These are phyloP conservation scores for Incumbomyces lentus DNA, from an alignment of 2,329 filamentous ascomycete genomes.

Conservation along the genomic window DNA sequence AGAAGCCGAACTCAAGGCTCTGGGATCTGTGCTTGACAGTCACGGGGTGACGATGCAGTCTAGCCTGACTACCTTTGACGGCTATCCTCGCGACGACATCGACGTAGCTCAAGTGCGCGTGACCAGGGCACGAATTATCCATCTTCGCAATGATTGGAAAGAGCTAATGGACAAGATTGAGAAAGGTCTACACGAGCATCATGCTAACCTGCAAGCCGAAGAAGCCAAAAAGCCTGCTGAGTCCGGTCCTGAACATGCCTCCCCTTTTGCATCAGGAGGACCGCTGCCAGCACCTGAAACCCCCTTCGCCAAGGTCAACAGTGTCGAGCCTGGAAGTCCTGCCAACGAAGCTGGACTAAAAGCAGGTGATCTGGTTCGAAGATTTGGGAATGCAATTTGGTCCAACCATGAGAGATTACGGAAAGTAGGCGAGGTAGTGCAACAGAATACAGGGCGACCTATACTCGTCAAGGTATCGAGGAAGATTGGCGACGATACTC, in stretches of 20 bases:
- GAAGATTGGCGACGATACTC: constrained; percentile 15
- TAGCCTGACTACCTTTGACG: constrained; percentile 73
- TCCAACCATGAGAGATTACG: constrained; percentile 76
- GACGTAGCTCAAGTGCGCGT: constrained; percentile 93
- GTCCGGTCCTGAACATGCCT: constrained; percentile 13
- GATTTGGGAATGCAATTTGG: constrained; percentile 74
- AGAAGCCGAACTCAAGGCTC: constrained; percentile 75
- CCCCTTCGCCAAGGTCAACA: constrained; percentile 85
- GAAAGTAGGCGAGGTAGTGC: constrained; percentile 81
- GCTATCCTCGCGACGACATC: constrained; percentile 84
- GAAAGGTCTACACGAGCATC: constrained; percentile 76
- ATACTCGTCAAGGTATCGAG: constrained; percentile 15
- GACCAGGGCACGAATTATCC: constrained; percentile 81
- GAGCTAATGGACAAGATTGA: constrained; percentile 75
- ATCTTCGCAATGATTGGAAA: constrained; percentile 87
- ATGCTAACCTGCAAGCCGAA: constrained; percentile 53
- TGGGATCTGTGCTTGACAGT: constrained; percentile 64
- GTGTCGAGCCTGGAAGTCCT: constrained; percentile 65
- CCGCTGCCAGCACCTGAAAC: constrained; percentile 32
- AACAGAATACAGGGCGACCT: constrained; percentile 70
- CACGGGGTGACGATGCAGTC: constrained; percentile 92
- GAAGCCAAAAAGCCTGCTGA: constrained; percentile 22
- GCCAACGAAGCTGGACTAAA: constrained; percentile 73
- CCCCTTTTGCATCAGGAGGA: not conserved
- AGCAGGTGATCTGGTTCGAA: constrained; percentile 68